Evolutionary conservation across 1,284 basidiomycete genomes (phyloP), one percentile per base, ranked within the genome.

Genomic region (Puccinia hordei): DNA sequence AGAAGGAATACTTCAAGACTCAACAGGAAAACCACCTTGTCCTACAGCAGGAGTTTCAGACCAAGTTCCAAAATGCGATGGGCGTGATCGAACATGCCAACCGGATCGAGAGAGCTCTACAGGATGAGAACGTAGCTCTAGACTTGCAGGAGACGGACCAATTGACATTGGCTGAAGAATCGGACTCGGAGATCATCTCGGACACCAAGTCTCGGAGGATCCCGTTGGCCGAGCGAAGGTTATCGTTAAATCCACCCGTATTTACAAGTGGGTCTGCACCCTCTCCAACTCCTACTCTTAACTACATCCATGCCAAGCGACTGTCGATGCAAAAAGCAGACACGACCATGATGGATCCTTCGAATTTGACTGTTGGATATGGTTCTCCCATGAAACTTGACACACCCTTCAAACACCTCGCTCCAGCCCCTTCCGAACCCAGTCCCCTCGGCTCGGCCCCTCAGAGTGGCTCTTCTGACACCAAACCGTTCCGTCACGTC

Each of bases 1-100:
- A 89, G 8, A 84, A 92, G 44, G 84, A 86, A 0, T 83, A 84
- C 73, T 82, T 82, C 9, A 81, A 78, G 41, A 75, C 81, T 4
- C 68, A 80, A 80, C 66, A 80, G 59, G 77, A 80, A 35, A 80
- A 72, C 33, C 77, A 80, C 44, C 17, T 72, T 33, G 41, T 51
- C 10, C 33, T 72, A 24, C 77, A 80, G 38, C 55, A 72, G 46
- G 68, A 80, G 35, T 73, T 80, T 38, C 68, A 80, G 59, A 41
- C 35, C 44, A 80, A 73, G 77, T 72, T 80, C 66, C 77, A 72
- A 22, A 59, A 80, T 19, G 77, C 77, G 27, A 59, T 72, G 41
- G 69, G 73, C 61, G 66, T 80, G 30, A 72, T 80, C 41, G 77
- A 80, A 65, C 53, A 59, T 12, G 77, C 77, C 19, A 72, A 80